A percentile compares a stretch with the other conserved stretches of the same genome.
Evolutionary conservation across 495 filamentous ascomycete species (phyloP).

Genomic region (Parachaetomium inaequale): DNA sequence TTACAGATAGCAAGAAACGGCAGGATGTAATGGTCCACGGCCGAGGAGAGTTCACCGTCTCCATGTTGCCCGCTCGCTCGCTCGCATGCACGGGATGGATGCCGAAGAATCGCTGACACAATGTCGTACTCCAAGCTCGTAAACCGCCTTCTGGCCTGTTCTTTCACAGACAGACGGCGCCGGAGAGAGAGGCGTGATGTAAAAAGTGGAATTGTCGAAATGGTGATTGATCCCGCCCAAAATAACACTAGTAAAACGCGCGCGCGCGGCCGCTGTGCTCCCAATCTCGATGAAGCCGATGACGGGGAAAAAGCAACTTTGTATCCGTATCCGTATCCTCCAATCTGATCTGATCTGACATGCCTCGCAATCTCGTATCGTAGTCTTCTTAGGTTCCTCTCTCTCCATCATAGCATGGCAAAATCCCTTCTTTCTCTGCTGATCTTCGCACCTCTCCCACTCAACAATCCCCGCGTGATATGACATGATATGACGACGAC

Average conservation of each 20-base stretch:
- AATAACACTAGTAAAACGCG: background rate
- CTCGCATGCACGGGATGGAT: background rate
- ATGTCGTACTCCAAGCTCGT: background rate
- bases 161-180: background rate
- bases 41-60: background rate
- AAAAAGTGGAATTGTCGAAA: background rate
- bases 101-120: background rate
- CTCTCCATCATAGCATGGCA: background rate
- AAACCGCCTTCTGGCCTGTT: background rate
- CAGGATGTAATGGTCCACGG: background rate
- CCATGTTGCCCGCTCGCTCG: background rate
- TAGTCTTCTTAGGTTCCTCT: too few relatives aligned
- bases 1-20: background rate
- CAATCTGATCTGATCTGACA: background rate
- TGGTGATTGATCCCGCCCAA: background rate
- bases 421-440: background rate
- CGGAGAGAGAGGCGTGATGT: background rate
- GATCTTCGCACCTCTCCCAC: background rate
- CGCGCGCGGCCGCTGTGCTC: background rate
- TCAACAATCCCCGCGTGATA: background rate
- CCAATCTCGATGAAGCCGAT: background rate
- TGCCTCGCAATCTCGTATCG: conserved; percentile 1
- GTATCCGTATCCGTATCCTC: conserved; percentile 7
- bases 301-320: background rate
- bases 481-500: background rate